A percentile compares a stretch with the other conserved stretches of the same genome.
These are phyloP conservation scores for Epichloe sp. DNA, from an alignment of 2,329 filamentous ascomycete species.

Conservation along the genomic window DNA sequence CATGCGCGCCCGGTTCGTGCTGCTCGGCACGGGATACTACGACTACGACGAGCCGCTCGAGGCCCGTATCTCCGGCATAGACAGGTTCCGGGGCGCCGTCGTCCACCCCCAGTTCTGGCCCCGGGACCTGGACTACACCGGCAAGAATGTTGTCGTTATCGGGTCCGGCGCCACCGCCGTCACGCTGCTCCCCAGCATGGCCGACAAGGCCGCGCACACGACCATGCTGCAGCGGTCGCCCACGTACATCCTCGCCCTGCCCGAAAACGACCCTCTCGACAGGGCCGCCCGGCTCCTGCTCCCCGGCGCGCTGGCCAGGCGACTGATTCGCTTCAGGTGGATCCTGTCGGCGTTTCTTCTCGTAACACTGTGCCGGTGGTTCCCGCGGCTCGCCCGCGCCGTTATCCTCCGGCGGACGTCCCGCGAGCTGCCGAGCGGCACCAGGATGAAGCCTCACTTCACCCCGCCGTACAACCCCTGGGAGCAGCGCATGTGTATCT, in stretches of 20 bases:
- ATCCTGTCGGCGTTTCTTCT: conserved; percentile 37
- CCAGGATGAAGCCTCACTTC: conserved; percentile 46
- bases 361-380: conserved; percentile 15
- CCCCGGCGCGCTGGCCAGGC: conserved; percentile 32
- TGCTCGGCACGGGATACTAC: conserved; percentile 47
- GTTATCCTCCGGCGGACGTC: conserved; percentile 32
- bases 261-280: conserved; percentile 20
- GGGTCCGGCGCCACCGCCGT: conserved; percentile 66
- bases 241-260: conserved; percentile 47
- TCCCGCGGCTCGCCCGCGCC: conserved; percentile 34
- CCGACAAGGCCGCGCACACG: conserved; percentile 47
- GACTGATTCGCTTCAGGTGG: conserved; percentile 30
- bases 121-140: conserved; percentile 44
- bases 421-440: conserved; percentile 33
- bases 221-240: conserved; percentile 72
- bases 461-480: conserved; percentile 48
- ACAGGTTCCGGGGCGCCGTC: conserved; percentile 48
- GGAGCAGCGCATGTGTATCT: conserved; percentile 63
- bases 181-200: conserved; percentile 57
- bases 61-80: conserved; percentile 48
- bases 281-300: conserved; percentile 25
- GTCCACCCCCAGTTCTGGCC: conserved; percentile 66
- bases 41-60: conserved; percentile 49
- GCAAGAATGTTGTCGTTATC: conserved; percentile 56
- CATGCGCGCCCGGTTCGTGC: conserved; percentile 38